A percentile compares a stretch with the other conserved stretches of the same genome.
Evolutionary conservation across 78 protist genomes (phyloP).

Genomic region (Dictyostelium discoideum): dicty_2.7 NC_007088.5:2459501-2460000

Average conservation of each 20-base stretch:
- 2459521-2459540: too few species aligned
- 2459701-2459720: neutral
- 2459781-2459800: neutral
- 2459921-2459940: conserved; percentile 77
- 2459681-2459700: neutral
- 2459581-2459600: too few species aligned
- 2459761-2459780: neutral
- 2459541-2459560: too few species aligned
- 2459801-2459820: neutral
- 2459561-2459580: too few species aligned
- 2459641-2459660: neutral
- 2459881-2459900: neutral
- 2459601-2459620: too few species aligned
- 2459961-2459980: conserved; percentile 17
- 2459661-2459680: neutral
- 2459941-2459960: conserved; percentile 89
- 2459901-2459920: neutral
- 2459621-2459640: neutral
- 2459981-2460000: neutral
- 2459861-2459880: neutral
- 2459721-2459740: neutral
- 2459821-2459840: neutral
- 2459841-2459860: neutral
- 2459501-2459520: too few species aligned
- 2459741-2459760: neutral